Base-by-base conservation (phyloP, 148 eudicot species). In the Selenicereus undatus region DNA sequence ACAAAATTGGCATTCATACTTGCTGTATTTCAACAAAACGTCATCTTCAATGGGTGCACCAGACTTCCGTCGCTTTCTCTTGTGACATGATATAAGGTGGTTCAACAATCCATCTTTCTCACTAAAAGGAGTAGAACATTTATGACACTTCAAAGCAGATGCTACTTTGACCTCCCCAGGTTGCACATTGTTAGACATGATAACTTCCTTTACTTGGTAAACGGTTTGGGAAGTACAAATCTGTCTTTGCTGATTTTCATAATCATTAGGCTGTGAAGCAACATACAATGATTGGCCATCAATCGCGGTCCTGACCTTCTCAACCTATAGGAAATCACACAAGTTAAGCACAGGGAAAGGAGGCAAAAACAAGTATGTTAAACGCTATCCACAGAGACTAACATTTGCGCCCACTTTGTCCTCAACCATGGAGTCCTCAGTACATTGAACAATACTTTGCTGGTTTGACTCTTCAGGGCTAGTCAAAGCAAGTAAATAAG, bases 1-100 rank as follows among this genome's bases (percentile, higher is more conserved):
- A 86, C 95, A 91, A 84, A 93, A 93, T 72, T 90, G 95, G 85
- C 95, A 91, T 82, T 93, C 94, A 73, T 88, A 93, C 79, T 82
- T 87, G 21, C 95, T 93, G 74, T 85, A 91, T 73, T 82, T 91
- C 69, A 90, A 77, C 71, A 91, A 78, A 69, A 88, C 83, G 79
- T 88, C 93, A 66, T 90, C 94, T 77, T 90, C 88, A 74, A 94
- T 76, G 51, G 91, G 87, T 64, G 79, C 79, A 83, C 89, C 90
- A 82, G 88, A 58, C 83, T 88, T 92, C 58, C 90, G 83, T 69
- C 91, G 91, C 83, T 84, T 92, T 83, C 92, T 88, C 87, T 88
- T 86, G 80, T 91, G 94, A 80, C 89, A 86, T 54, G 89, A 92
- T 73, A 91, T 13, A 27, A 88, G 88, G 85, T 91, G 97, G 60